Base-by-base conservation (phyloP, 441 rosid genomes). In the Aquilaria agallochum region DNA sequence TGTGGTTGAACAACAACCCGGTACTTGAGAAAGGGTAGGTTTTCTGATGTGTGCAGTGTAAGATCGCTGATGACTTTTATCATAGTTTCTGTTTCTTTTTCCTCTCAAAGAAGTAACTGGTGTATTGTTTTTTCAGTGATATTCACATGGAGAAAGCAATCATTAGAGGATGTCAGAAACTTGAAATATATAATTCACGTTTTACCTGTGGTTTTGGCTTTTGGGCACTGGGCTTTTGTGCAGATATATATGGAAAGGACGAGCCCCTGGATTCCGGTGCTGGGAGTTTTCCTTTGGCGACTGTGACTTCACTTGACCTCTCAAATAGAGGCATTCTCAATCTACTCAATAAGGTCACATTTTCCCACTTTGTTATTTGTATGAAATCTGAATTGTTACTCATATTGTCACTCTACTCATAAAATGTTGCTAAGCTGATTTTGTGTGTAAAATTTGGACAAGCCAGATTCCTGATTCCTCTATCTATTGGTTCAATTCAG, bases 171-270 rank as follows among this genome's bases (percentile, higher is more conserved):
- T 89, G 89, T 77, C 88, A 86, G n/a, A 69, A 62, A 64, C 78
- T 94, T 13, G 96, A 94, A 76, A 91, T 94, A 73, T 90, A 70
- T 71, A 87, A 94, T 74, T 94, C 99, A 7, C 46, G 50, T 59
- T 89, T 89, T 61, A 94, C 96, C 13, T 44, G 31, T 50, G 90
- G 80, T 63, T 94, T 75, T 68, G 92, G 95, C 50, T 63, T 62
- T 31, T 94, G 97, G 99, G 99, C 99, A 2, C 80, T 94, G 77
- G 93, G 95, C 51, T 90, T 83, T 69, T 89, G 95, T 75, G 97
- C 80, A 56, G 94, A 76, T 53, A 57, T 84, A 27, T 76, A 72
- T 74, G 80, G 74, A 56, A 87, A 89, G 75, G 90, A 83, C 72
- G 76, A 82, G 75, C 95, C 89, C 27, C 42, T 36, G 5, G 42